Evolutionary conservation across 2,329 filamentous ascomycete genomes (phyloP), one percentile per base, ranked within the genome.

Genomic region (Cladosporium austrohemisphaericum): DNA sequence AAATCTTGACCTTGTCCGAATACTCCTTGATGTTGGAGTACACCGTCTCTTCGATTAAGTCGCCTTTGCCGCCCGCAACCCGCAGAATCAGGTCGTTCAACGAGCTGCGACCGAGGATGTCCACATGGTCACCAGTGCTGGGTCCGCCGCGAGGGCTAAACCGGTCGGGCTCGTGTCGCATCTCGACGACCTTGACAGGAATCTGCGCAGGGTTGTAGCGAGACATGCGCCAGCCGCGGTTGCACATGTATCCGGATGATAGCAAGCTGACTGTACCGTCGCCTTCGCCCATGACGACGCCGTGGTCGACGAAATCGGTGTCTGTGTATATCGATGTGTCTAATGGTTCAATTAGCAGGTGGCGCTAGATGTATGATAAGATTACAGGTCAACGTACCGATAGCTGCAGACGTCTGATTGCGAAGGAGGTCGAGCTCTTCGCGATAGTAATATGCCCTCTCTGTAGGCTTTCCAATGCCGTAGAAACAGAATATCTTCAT

Each of bases 401-500:
- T 64, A 51, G 60, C 61, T 8, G 66, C 60, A 60, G 89, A 89
- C 14, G 89, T 74, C 7, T 52, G 53, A 5, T 81, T 83, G n/a
- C 80, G 60, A 0, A 78, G 70, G 23, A 47, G 44, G 7, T 88
- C 81, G 9, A 75, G 72, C 37, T 92, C 87, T 33, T 81, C 74
- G 25, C 86, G 84, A 70, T 98, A 98, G 67, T 87, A 98, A 67
- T 97, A 98, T 13, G 84, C 84, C 49, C 92, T 81, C 69, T 98
- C 92, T 0, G 92, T 97, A 3, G 88, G 85, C 66, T 97, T 98
- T 2, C 92, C 92, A 3, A 95, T 83, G 16, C 87, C 93, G 65
- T 98, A 97, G 73, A 98, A 97, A 71, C 93, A 97, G 71, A 91
- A 97, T 10, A 98, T 88, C 66, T 95, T 96, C 62, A 98, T 74